These are phyloP conservation scores for Inga leiocalycina DNA, from an alignment of 306 rosid species.

Conservation along the genomic window DNA sequence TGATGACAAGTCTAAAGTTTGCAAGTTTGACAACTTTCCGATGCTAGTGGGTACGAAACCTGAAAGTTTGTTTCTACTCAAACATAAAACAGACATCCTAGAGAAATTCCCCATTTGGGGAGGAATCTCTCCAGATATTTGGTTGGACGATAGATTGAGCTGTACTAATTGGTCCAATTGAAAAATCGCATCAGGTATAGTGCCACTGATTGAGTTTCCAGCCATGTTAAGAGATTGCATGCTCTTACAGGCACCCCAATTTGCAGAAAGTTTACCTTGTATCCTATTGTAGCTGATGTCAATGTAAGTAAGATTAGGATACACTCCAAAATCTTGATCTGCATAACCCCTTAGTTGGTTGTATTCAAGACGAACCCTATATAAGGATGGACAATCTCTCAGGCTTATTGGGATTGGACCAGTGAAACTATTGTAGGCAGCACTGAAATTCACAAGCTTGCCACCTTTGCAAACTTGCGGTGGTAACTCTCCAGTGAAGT, in stretches of 20 bases:
- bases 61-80: neutral
- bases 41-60: neutral
- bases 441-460: neutral
- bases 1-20: accelerated
- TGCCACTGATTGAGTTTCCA: neutral
- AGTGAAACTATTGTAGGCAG: neutral
- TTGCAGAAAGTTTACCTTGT: neutral
- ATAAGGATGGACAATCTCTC: neutral
- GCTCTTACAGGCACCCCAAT: neutral
- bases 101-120: neutral
- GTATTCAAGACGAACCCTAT: neutral
- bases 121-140: neutral
- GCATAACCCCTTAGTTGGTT: neutral
- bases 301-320: neutral
- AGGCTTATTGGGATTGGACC: neutral
- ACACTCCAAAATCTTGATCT: neutral
- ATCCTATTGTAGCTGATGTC: neutral
- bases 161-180: neutral
- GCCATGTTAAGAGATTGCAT: neutral
- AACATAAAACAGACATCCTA: accelerated
- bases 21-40: neutral
- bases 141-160: neutral
- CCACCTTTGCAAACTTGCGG: neutral
- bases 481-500: neutral
- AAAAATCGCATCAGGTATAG: neutral